A percentile compares a stretch with the other conserved stretches of the same genome.
phyloP scores from a whole-genome alignment of 2,329 filamentous ascomycete genomes.

The Epichloe sylvatica region DNA sequence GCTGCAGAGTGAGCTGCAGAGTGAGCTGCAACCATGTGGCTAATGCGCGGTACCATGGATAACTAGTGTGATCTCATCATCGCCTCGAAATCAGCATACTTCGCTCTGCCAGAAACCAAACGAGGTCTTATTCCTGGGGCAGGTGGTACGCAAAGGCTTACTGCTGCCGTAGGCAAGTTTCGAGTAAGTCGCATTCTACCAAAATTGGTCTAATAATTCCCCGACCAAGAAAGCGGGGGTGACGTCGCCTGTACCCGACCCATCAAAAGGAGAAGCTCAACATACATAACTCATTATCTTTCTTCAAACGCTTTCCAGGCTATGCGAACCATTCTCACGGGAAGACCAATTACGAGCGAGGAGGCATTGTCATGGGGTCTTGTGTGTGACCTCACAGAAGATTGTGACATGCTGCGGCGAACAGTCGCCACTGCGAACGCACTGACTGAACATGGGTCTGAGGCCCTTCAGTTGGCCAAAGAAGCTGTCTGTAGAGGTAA shows the following conservation, averaged over 20 bases:
- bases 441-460: conserved; percentile 12
- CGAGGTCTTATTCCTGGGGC: conserved; percentile 28
- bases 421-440: conserved; percentile 13
- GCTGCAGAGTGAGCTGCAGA: too few species aligned
- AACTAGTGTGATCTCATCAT: conserved; percentile 26
- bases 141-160: conserved; percentile 27
- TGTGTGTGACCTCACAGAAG: conserved; percentile 14
- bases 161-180: conserved; percentile 27
- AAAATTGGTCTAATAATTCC: background rate
- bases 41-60: background rate
- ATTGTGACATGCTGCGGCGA: conserved; percentile 13
- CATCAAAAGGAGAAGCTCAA: background rate
- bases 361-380: conserved; percentile 15
- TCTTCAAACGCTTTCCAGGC: conserved; percentile 9
- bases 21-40: conserved; percentile 2
- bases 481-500: conserved; percentile 17
- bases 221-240: background rate
- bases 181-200: conserved; percentile 15
- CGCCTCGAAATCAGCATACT: conserved; percentile 21
- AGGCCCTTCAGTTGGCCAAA: conserved; percentile 16
- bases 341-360: conserved; percentile 13
- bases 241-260: background rate
- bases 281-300: background rate
- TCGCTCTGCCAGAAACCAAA: conserved; percentile 26
- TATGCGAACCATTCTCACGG: conserved; percentile 17